A percentile compares a stretch with the other conserved stretches of the same genome.
Conservation (phyloP, 228 moss, liverwort and hornwort genomes). For the Sphagnum magellanicum region DNA sequence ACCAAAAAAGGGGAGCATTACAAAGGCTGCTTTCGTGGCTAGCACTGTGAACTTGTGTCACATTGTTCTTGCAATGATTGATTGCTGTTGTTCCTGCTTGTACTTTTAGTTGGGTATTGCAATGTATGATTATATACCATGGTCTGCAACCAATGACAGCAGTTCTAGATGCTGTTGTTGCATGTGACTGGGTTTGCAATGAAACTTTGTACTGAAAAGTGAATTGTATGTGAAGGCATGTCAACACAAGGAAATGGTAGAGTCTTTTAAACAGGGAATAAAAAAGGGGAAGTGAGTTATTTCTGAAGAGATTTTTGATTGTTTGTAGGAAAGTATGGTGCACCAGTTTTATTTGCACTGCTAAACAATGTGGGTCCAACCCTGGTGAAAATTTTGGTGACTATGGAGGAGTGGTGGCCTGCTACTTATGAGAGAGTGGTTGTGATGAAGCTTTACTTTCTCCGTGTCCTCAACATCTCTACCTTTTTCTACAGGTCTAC, state of each 20-base stretch:
- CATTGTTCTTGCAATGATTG: not conserved
- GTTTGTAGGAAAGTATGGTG: constrained; percentile 57
- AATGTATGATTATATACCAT: no score
- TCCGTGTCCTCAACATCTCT: constrained; percentile 58
- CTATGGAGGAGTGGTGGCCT: constrained; percentile 72
- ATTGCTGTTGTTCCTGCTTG: no score
- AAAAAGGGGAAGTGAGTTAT: not conserved
- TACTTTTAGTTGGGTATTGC: no score
- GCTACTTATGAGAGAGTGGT: constrained; percentile 50
- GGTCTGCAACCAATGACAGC: no score
- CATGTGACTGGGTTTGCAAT: no score
- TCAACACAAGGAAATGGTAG: not conserved
- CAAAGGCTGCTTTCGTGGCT: no score
- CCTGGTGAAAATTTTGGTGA: constrained; percentile 43
- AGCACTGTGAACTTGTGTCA: not conserved
- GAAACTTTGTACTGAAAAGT: no score
- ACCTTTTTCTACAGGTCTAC: constrained; percentile 62
- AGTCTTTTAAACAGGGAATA: not conserved
- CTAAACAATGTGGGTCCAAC: constrained; percentile 54
- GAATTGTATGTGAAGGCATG: not conserved
- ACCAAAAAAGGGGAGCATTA: no score
- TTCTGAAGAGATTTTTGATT: not conserved
- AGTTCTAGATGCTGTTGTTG: no score
- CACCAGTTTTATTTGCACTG: constrained; percentile 50
- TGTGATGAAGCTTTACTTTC: constrained; percentile 60